Evolutionary conservation across 345 rosid genomes (phyloP).

Genomic region (Eucalyptus melliodora): DNA sequence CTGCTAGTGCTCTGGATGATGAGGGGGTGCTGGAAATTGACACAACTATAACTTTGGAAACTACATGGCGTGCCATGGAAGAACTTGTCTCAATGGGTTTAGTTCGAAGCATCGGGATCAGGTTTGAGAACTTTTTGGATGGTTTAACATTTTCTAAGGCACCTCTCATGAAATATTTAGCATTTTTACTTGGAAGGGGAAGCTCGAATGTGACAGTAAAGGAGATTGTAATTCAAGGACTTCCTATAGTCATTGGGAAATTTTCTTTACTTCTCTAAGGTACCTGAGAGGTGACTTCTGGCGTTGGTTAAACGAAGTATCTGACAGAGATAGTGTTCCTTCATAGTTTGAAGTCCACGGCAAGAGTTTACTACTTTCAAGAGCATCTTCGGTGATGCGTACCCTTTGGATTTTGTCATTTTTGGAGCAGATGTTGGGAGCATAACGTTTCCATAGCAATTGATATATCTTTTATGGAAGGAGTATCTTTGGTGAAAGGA

Average conservation of each 20-base stretch:
- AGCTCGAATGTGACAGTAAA: not conserved
- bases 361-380: not conserved
- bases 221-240: not conserved
- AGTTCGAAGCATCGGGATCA: slow-evolving; percentile 82
- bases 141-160: not conserved
- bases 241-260: not conserved
- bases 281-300: not conserved
- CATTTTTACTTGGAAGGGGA: not conserved
- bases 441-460: not conserved
- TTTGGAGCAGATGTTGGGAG: not conserved
- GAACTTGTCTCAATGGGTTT: slow-evolving; percentile 73
- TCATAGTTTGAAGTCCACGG: not conserved
- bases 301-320: not conserved
- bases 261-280: not conserved
- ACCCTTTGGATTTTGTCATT: not conserved
- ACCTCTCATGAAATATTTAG: not conserved
- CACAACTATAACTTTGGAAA: slow-evolving; percentile 67
- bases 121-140: slow-evolving; percentile 6
- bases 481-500: not conserved
- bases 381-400: not conserved
- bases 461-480: not conserved
- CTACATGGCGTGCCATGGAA: slow-evolving; percentile 94
- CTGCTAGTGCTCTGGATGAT: slow-evolving; percentile 57
- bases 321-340: not conserved
- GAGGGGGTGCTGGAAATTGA: slow-evolving; percentile 79